Evolutionary conservation across 768 basidiomycete genomes (phyloP).

Genomic region (Lactarius pseudohatsudake): DNA sequence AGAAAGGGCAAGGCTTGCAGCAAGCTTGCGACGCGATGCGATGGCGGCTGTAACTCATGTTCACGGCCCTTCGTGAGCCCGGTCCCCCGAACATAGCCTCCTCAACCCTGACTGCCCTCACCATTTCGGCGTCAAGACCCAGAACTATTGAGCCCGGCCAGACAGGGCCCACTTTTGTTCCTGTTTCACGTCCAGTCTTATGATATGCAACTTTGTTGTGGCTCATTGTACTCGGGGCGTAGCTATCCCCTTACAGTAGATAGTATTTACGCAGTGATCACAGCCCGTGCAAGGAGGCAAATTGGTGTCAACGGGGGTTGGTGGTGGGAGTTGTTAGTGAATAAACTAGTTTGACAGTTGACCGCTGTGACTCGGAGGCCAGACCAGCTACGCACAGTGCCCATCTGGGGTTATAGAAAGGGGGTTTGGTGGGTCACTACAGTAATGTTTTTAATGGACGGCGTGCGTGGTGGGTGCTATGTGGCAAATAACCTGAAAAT

Average conservation of each 20-base stretch:
- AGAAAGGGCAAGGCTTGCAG: not conserved
- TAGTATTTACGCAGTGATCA: not conserved
- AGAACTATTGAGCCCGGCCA: not conserved
- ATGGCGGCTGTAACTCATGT: slow-evolving; percentile 9
- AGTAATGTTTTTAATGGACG: not conserved
- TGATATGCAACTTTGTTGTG: not conserved
- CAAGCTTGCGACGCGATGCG: not conserved
- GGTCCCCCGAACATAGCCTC: not conserved
- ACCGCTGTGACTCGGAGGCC: too few species aligned
- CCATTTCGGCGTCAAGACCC: not conserved
- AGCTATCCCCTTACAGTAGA: not conserved
- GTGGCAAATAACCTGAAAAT: not conserved
- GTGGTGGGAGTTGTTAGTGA: not conserved
- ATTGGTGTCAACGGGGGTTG: not conserved
- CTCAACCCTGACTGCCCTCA: not conserved
- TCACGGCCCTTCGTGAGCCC: slow-evolving; percentile 7
- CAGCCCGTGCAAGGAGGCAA: not conserved
- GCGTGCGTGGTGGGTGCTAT: not conserved
- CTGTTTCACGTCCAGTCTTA: slow-evolving; percentile 10
- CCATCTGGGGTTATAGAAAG: not conserved
- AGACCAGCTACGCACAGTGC: not conserved
- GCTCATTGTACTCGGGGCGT: not conserved
- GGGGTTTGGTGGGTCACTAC: not conserved
- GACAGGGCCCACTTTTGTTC: not conserved
- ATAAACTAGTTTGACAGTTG: too few species aligned